A percentile compares a stretch with the other conserved stretches of the same genome.
These are phyloP conservation scores for Flaveria floridana DNA, from an alignment of 140 eudicot species.

Conservation along the genomic window DNA sequence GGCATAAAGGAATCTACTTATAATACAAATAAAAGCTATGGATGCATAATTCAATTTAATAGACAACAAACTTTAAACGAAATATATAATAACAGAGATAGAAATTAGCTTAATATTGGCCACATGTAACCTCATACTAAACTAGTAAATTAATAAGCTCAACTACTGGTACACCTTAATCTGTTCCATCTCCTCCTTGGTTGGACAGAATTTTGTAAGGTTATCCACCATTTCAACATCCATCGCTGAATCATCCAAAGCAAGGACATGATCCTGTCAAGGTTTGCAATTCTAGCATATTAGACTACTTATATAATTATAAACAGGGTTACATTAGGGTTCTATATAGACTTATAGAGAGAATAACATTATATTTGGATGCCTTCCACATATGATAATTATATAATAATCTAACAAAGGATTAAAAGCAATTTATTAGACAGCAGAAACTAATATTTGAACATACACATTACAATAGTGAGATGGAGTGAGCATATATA, in stretches of 20 bases:
- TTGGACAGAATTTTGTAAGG: constrained; percentile 89
- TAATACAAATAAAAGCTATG: constrained; percentile 16
- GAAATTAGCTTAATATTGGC: constrained; percentile 9
- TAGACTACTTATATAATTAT: not conserved
- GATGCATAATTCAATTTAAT: not conserved
- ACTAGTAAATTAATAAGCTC: constrained; percentile 14
- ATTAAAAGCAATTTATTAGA: constrained; percentile 22
- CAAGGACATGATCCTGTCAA: constrained; percentile 72
- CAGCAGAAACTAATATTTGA: not conserved
- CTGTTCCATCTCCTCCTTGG: constrained; percentile 88
- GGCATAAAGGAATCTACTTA: constrained; percentile 27
- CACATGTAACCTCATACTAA: constrained; percentile 15
- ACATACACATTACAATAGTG: constrained; percentile 1
- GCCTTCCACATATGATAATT: not conserved
- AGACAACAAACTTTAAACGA: not conserved
- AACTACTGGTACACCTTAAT: constrained; percentile 55
- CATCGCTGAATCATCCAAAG: constrained; percentile 76
- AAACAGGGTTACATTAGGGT: not conserved
- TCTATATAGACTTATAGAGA: not conserved
- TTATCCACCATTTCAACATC: constrained; percentile 90
- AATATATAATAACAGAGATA: not conserved
- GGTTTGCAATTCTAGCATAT: constrained; percentile 22
- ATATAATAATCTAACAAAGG: not conserved
- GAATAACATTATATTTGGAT: not conserved
- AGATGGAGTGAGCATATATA: not conserved